Conservation (phyloP, 1,139 yeast genomes). For the Pichia sp. region DNA sequence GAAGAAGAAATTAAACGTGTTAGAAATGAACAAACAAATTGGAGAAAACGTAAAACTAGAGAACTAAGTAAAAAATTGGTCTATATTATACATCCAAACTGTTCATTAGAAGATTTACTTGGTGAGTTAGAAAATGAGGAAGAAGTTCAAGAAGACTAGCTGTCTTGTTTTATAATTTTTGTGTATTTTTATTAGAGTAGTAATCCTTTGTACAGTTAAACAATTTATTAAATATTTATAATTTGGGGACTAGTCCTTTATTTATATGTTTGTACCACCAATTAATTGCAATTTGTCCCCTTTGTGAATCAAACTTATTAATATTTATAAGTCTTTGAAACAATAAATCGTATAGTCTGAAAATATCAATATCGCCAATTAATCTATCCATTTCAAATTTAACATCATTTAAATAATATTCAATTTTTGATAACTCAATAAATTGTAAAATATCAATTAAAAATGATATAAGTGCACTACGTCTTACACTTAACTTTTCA, state of each 20-base stretch:
- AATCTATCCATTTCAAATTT: constrained; percentile 33
- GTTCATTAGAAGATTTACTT: constrained; percentile 57
- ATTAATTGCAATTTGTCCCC: constrained; percentile 54
- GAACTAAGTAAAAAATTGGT: constrained; percentile 35
- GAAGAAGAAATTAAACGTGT: constrained; percentile 27
- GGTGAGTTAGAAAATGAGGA: constrained; percentile 22
- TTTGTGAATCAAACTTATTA: constrained; percentile 47
- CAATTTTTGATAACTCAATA: not conserved
- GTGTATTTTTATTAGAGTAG: not conserved
- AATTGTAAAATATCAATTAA: constrained; percentile 52
- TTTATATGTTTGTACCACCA: constrained; percentile 42
- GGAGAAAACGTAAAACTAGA: constrained; percentile 19
- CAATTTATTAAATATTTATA: not conserved
- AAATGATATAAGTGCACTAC: constrained; percentile 43
- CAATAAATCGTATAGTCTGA: constrained; percentile 30
- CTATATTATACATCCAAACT: constrained; percentile 86
- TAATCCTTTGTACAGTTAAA: not conserved
- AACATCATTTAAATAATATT: constrained; percentile 43
- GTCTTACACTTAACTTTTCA: constrained; percentile 5
- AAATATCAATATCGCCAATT: constrained; percentile 27
- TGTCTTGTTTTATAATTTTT: not conserved
- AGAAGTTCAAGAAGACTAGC: constrained; percentile 11
- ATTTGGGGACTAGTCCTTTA: constrained; percentile 7
- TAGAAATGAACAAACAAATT: constrained; percentile 24
- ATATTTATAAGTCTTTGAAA: constrained; percentile 36